Evolutionary conservation across 768 basidiomycete genomes (phyloP), one percentile per base, ranked within the genome.

Genomic region (Melanogaster broomeanus): DNA sequence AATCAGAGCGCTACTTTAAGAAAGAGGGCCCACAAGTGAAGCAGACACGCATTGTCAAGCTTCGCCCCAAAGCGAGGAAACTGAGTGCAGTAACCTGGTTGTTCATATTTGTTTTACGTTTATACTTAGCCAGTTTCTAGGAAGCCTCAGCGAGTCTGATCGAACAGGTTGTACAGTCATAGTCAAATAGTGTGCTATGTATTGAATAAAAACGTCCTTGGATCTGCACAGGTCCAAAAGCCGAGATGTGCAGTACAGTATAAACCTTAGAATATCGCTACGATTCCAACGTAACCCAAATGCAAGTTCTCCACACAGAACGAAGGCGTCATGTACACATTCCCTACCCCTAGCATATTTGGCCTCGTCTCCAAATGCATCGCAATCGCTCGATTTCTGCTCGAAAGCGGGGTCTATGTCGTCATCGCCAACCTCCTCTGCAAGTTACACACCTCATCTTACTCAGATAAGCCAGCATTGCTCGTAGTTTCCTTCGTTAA

Each of bases 21-120:
- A n/a, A n/a, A n/a, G n/a, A n/a, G 19, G 76, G 77, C 1, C 43
- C 46, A 1, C 57, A 67, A n/a, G 64, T 76, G 25, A 65, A 70
- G 61, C 54, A 52, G 28, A 61, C 40, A 9, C 65, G 74, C 18
- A 55, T 53, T 27, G 66, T 77, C 25, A 59, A 51, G 3, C 60
- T 73, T 3, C 45, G n/a, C 75, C 8, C 72, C 70, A 1, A 66
- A 39, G 48, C n/a, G n/a, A n/a, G n/a, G n/a, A n/a, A n/a, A n/a
- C n/a, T n/a, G n/a, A n/a, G n/a, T n/a, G n/a, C n/a, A n/a, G n/a
- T n/a, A n/a, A 10, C n/a, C n/a, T n/a, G 46, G 42, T n/a, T 25
- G 18, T 27, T 2, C 5, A 0, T 41, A 31, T 11, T 38, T 21
- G n/a, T n/a, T n/a, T n/a, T n/a, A n/a, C n/a, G n/a, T n/a, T n/a